Evolutionary conservation across 2,329 filamentous ascomycete genomes (phyloP).

Genomic region (Ophiostoma himal-ulmi): DNA sequence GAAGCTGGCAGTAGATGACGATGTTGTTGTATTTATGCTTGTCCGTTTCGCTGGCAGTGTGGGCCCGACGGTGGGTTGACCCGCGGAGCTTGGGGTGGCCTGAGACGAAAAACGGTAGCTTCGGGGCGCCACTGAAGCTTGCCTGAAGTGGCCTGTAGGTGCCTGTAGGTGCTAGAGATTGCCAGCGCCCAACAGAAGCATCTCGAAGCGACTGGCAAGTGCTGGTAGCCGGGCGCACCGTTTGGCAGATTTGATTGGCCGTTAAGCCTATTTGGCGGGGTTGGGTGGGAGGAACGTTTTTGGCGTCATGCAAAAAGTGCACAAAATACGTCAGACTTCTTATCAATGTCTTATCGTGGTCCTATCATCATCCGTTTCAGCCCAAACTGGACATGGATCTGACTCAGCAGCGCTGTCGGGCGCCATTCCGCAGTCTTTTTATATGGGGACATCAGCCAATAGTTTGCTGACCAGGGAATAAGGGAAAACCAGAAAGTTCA

Average conservation of each 20-base stretch:
- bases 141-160: conserved; percentile 6
- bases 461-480: not conserved
- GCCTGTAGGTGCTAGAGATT: conserved; percentile 6
- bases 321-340: conserved; percentile 7
- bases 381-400: not conserved
- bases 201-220: conserved; percentile 23
- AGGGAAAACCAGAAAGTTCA: not conserved
- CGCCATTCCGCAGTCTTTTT: not conserved
- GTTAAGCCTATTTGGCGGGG: conserved; percentile 2
- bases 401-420: conserved; percentile 6
- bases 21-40: conserved; percentile 18
- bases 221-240: not conserved
- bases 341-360: not conserved
- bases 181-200: conserved; percentile 19
- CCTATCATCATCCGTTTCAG: not conserved
- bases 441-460: not conserved
- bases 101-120: not conserved
- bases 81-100: not conserved
- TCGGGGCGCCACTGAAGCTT: conserved; percentile 1
- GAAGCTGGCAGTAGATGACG: conserved; percentile 4
- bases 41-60: not conserved
- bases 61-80: conserved; percentile 14
- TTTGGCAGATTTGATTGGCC: conserved; percentile 6
- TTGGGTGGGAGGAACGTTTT: not conserved
- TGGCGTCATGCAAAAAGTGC: not conserved